phyloP scores from a whole-genome alignment of 106 monocot genomes.

The Alisma plantagoaquatica region DNA sequence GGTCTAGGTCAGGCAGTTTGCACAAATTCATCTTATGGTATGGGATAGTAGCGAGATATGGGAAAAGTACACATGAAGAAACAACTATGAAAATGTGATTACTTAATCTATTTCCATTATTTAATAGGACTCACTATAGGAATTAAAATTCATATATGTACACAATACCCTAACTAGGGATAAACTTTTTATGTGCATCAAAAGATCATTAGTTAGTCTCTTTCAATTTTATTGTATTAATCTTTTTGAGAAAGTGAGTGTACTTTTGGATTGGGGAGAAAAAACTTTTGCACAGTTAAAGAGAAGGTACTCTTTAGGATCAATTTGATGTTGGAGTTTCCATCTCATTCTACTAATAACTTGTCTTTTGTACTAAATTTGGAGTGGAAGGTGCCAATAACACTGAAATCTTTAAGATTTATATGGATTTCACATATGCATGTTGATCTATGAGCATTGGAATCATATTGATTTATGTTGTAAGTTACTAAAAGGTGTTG shows the following conservation, averaged over 20 bases:
- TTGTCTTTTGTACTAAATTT: slow-evolving; percentile 39
- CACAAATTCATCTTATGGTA: too few relatives aligned
- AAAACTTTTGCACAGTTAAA: slow-evolving; percentile 85
- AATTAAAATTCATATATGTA: too few relatives aligned
- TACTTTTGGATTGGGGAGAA: slow-evolving; percentile 97
- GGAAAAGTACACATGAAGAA: too few relatives aligned
- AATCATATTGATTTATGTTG: slow-evolving; percentile 67
- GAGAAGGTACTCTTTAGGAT: slow-evolving; percentile 49
- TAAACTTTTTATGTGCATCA: slow-evolving; percentile 88
- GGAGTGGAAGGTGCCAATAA: slow-evolving; percentile 80
- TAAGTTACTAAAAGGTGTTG: slow-evolving; percentile 41
- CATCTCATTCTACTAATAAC: background rate
- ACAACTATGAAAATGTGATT: too few relatives aligned
- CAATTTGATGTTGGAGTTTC: background rate
- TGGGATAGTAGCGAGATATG: too few relatives aligned
- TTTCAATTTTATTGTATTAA: slow-evolving; percentile 72
- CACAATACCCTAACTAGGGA: too few relatives aligned
- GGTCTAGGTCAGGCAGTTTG: too few relatives aligned
- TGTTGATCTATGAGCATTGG: slow-evolving; percentile 85
- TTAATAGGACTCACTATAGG: too few relatives aligned
- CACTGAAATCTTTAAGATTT: slow-evolving; percentile 44
- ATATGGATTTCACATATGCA: slow-evolving; percentile 99
- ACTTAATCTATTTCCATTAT: too few relatives aligned
- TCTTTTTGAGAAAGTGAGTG: slow-evolving; percentile 79
- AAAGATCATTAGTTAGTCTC: slow-evolving; percentile 96